These are phyloP conservation scores for Akanthomyces lecanii DNA, from an alignment of 2,329 filamentous ascomycete genomes.

Conservation along the genomic window DNA sequence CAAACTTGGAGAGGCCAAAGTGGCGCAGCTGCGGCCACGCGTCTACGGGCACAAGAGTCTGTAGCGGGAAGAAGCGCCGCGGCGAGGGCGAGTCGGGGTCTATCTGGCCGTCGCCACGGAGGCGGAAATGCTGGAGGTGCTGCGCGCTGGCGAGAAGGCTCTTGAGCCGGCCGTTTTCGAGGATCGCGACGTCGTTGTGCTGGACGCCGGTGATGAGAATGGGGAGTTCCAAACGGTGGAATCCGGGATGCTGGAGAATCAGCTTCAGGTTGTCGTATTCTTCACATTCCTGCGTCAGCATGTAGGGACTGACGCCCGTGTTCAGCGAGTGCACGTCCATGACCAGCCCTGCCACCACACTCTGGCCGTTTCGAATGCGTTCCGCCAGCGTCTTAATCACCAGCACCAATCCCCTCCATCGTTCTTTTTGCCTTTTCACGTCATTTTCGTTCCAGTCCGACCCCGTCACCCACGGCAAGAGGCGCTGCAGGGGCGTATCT, in stretches of 20 bases:
- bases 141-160: slow-evolving; percentile 18
- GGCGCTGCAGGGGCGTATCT: neutral
- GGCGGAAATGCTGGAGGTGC: slow-evolving; percentile 23
- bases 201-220: neutral
- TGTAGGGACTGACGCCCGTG: slow-evolving; percentile 29
- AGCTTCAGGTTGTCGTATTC: slow-evolving; percentile 26
- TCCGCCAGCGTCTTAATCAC: slow-evolving; percentile 26
- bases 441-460: neutral
- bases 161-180: slow-evolving; percentile 15
- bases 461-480: neutral
- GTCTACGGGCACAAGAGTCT: slow-evolving; percentile 28
- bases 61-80: slow-evolving; percentile 22
- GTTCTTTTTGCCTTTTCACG: neutral
- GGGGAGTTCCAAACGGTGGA: neutral
- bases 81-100: neutral
- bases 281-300: slow-evolving; percentile 26
- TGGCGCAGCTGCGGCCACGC: slow-evolving; percentile 27
- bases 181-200: neutral
- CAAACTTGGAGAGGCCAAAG: slow-evolving; percentile 28
- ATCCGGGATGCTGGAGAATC: neutral
- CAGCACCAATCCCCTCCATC: slow-evolving; percentile 31
- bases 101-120: slow-evolving; percentile 17
- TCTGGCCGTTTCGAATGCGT: slow-evolving; percentile 18
- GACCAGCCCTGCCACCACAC: slow-evolving; percentile 31
- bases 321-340: slow-evolving; percentile 28